Conservation (phyloP, 257 asterid genomes). For the Nicotiana knightiana region DNA sequence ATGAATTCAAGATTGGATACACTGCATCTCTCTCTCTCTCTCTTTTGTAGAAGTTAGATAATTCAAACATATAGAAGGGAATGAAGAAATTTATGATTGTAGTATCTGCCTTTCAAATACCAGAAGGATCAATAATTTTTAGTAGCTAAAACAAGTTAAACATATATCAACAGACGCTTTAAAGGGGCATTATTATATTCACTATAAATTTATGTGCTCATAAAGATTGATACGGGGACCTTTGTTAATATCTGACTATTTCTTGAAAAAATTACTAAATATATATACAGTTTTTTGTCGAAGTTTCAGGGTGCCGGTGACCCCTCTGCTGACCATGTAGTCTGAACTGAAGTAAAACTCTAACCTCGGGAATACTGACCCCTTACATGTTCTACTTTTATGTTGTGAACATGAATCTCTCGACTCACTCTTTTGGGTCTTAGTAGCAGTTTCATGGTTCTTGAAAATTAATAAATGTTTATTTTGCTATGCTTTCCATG, state of each 20-base stretch:
- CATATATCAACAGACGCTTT: neutral
- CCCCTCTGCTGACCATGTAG: conserved; percentile 61
- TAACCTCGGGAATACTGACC: neutral
- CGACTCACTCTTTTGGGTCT: neutral
- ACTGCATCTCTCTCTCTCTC: no score
- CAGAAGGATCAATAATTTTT: neutral
- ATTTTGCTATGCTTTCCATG: neutral
- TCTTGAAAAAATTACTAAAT: conserved; percentile 30
- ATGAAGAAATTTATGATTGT: neutral
- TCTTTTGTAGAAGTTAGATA: no score
- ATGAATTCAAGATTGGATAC: neutral
- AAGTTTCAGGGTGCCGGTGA: conserved; percentile 86
- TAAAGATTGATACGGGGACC: no score
- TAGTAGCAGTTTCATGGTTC: neutral
- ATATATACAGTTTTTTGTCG: conserved; percentile 31
- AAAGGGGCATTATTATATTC: neutral
- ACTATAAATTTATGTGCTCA: neutral
- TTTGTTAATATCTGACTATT: neutral
- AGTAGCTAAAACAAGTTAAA: neutral
- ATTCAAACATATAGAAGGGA: neutral
- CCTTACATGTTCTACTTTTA: neutral
- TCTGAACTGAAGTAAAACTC: conserved; percentile 21
- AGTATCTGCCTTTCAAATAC: neutral
- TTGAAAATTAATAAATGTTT: neutral
- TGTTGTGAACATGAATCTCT: neutral